Conservation (phyloP, 1,139 yeast genomes). For the Suhomyces chickasaworum region DNA sequence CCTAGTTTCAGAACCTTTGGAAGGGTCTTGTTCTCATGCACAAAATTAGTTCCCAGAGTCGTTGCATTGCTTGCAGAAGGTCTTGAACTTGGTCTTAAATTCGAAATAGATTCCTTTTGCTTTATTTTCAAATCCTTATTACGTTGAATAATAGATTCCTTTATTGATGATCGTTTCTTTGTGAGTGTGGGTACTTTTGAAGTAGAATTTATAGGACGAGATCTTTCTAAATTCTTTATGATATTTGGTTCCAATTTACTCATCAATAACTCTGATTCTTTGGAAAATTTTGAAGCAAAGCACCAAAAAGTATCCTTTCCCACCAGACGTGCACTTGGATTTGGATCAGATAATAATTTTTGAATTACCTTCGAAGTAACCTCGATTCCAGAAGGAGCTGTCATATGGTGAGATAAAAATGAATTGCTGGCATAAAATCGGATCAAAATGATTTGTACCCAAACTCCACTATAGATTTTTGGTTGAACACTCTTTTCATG, state of each 20-base stretch:
- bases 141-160: conserved; percentile 37
- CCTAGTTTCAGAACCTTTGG: conserved; percentile 7
- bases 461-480: conserved; percentile 65
- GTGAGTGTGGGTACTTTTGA: conserved; percentile 12
- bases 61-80: background rate
- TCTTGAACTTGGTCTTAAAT: conserved; percentile 31
- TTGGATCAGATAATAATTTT: conserved; percentile 75
- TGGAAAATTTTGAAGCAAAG: conserved; percentile 49
- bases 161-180: conserved; percentile 33
- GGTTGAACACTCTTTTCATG: conserved; percentile 73
- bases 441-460: conserved; percentile 66
- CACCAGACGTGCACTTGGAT: conserved; percentile 75
- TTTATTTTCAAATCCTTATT: conserved; percentile 34
- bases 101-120: conserved; percentile 21
- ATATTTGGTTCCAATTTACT: conserved; percentile 44
- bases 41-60: background rate
- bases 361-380: conserved; percentile 53
- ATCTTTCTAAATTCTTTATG: conserved; percentile 44
- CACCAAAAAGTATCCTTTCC: conserved; percentile 80
- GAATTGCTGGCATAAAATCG: conserved; percentile 32
- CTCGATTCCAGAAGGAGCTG: conserved; percentile 41
- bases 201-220: conserved; percentile 41
- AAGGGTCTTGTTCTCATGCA: background rate
- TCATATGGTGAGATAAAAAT: conserved; percentile 41
- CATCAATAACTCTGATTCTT: conserved; percentile 55